Evolutionary conservation across 192 early-diverging fungal genomes (phyloP), one percentile per base, ranked within the genome.

Genomic region (Dissophora globulifera): DNA sequence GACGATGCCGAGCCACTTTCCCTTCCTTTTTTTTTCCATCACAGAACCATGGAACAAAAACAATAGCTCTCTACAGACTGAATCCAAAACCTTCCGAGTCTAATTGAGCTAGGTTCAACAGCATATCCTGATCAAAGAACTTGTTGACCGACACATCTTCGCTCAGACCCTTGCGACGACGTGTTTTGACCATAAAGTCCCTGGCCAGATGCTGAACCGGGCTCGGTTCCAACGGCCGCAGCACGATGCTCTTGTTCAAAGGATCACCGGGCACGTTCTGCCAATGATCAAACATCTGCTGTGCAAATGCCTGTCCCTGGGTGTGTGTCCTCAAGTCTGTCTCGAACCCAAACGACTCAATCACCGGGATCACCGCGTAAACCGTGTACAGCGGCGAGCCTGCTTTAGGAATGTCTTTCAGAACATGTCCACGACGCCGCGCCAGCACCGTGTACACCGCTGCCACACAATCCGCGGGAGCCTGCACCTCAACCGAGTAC

Each of bases 161-260:
- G 42, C 89, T 88, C 31, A 94, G 72, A 41, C 93, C 93, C 80
- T 98, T 98, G 56, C 98, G 81, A 74, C 98, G 90, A 61, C 98
- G 78, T 13, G 98, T 99, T 84, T 99, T 99, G 71, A 98, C 87
- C 95, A 99, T 96, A 84, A 98, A 99, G 71, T 99, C 98, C 56
- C 98, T 80, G 8, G 98, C 98, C 47, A 99, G 79, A 63, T 95
- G 93, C 70, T 92, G 91, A 6, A 87, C 88, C 32, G 90, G 87
- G 58, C 89, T 91, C n/a, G 94, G 92, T 68, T 99, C 98, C 48
- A 99, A 78, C 22, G 98, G 96, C 43, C 90, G 62, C 64, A 99
- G 78, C 29, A 93, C 91, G 65, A 94, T 93, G 5, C 79, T 82
- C 62, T 93, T 92, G 78, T 98, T 96, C 40, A 99, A 81, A 30